Evolutionary conservation across 2,329 filamentous ascomycete genomes (phyloP).

Genomic region (Cladosporium phlei): DNA sequence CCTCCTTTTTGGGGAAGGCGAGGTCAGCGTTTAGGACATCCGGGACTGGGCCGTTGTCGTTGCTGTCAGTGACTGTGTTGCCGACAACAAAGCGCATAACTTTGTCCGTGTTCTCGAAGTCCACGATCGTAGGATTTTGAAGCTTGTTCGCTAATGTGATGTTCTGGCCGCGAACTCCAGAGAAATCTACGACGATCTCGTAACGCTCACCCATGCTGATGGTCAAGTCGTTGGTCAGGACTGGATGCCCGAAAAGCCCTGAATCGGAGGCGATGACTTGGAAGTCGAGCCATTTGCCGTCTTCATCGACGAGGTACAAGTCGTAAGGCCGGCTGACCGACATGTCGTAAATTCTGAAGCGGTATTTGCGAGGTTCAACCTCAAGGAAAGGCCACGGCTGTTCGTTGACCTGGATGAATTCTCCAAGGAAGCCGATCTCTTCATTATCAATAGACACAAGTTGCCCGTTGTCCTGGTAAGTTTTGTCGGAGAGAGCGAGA

Average conservation of each 20-base stretch:
- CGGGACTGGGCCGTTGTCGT: slow-evolving; percentile 37
- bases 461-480: slow-evolving; percentile 49
- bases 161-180: slow-evolving; percentile 45
- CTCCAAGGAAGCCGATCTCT: slow-evolving; percentile 49
- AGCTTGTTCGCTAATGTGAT: slow-evolving; percentile 26
- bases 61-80: slow-evolving; percentile 34
- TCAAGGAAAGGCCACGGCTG: slow-evolving; percentile 56
- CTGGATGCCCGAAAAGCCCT: slow-evolving; percentile 47
- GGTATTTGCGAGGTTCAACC: slow-evolving; percentile 59
- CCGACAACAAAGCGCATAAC: slow-evolving; percentile 52
- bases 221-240: slow-evolving; percentile 39
- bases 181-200: slow-evolving; percentile 56
- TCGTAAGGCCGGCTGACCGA: slow-evolving; percentile 46
- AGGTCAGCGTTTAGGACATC: slow-evolving; percentile 30
- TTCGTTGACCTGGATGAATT: slow-evolving; percentile 56
- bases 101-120: slow-evolving; percentile 50
- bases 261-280: slow-evolving; percentile 52
- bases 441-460: slow-evolving; percentile 46
- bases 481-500: slow-evolving; percentile 47
- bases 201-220: slow-evolving; percentile 55
- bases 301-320: slow-evolving; percentile 43
- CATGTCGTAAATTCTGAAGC: slow-evolving; percentile 51
- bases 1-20: slow-evolving; percentile 30
- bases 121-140: slow-evolving; percentile 36
- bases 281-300: slow-evolving; percentile 41